phyloP scores from a whole-genome alignment of 116 monocot species.

The Trichopus zeylanicus region DNA sequence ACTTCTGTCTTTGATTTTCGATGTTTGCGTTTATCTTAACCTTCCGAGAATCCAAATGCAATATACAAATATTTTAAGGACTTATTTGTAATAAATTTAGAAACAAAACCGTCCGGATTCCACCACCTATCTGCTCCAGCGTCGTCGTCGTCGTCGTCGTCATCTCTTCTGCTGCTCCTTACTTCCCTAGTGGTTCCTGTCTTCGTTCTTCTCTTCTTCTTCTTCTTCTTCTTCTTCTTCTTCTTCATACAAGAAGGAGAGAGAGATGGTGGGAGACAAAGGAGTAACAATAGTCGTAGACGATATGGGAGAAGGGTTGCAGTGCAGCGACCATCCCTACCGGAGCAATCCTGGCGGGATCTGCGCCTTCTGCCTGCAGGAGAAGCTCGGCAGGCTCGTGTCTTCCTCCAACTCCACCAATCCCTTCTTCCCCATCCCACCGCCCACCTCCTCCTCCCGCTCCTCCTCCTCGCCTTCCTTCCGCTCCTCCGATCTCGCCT shows the following conservation, averaged over 20 bases:
- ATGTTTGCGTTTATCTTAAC: too few relatives aligned
- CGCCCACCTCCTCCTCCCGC: conserved; percentile 9
- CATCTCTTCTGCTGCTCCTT: too few relatives aligned
- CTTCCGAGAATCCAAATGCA: too few relatives aligned
- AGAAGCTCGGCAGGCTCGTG: conserved; percentile 80
- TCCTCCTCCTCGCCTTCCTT: conserved; percentile 23
- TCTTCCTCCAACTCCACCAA: conserved; percentile 38
- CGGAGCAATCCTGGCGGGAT: conserved; percentile 55
- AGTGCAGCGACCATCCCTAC: conserved; percentile 57
- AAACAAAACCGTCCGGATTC: too few relatives aligned
- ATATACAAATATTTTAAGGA: too few relatives aligned
- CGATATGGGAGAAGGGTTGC: conserved; percentile 24
- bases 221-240: too few relatives aligned
- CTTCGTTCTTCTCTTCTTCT: too few relatives aligned
- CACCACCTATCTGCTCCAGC: too few relatives aligned
- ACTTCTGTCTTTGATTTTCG: too few relatives aligned
- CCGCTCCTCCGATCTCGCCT: conserved; percentile 1
- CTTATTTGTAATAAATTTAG: too few relatives aligned
- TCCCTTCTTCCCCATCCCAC: conserved; percentile 13
- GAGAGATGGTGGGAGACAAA: conserved; percentile 2
- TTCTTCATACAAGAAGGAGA: background rate
- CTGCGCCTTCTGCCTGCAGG: conserved; percentile 90
- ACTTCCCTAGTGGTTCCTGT: too few relatives aligned
- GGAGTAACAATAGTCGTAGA: background rate
- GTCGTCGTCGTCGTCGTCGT: too few relatives aligned